Conservation (phyloP, 1,139 yeast genomes). For the Pichia sp. region DNA sequence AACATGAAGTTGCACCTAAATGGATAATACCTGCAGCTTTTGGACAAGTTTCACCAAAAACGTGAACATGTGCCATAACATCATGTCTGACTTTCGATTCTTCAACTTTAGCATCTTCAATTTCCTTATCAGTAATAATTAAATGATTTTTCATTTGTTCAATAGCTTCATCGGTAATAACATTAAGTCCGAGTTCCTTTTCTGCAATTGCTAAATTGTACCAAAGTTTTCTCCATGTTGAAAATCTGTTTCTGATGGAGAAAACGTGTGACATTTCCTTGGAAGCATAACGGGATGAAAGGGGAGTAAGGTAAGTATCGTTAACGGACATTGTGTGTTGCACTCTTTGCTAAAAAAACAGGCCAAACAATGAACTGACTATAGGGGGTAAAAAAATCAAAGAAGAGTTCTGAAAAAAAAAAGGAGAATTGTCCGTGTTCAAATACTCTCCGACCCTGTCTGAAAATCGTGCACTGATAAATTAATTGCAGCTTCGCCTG, state of each 20-base stretch:
- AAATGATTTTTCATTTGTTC: constrained; percentile 75
- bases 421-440: too few relatives aligned
- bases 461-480: too few relatives aligned
- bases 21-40: constrained; percentile 97
- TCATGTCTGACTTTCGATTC: constrained; percentile 99
- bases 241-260: constrained; percentile 87
- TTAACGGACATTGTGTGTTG: constrained; percentile 26
- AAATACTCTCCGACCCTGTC: too few relatives aligned
- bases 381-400: too few relatives aligned
- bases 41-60: constrained; percentile 87
- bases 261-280: constrained; percentile 93
- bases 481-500: too few relatives aligned
- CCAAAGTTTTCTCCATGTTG: constrained; percentile 99
- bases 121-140: constrained; percentile 86
- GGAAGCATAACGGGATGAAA: constrained; percentile 95
- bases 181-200: constrained; percentile 76
- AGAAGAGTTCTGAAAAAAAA: too few relatives aligned
- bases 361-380: too few relatives aligned
- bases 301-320: constrained; percentile 83
- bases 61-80: constrained; percentile 99
- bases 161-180: constrained; percentile 86
- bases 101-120: constrained; percentile 80
- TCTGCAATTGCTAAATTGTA: constrained; percentile 93
- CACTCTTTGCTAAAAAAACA: too few relatives aligned
- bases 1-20: constrained; percentile 97